Percentiles rank a stretch among this genome's conserved stretches.
Evolutionary conservation across 192 early-diverging fungal genomes (phyloP).

Genomic region (Phycomyces nitens): DNA sequence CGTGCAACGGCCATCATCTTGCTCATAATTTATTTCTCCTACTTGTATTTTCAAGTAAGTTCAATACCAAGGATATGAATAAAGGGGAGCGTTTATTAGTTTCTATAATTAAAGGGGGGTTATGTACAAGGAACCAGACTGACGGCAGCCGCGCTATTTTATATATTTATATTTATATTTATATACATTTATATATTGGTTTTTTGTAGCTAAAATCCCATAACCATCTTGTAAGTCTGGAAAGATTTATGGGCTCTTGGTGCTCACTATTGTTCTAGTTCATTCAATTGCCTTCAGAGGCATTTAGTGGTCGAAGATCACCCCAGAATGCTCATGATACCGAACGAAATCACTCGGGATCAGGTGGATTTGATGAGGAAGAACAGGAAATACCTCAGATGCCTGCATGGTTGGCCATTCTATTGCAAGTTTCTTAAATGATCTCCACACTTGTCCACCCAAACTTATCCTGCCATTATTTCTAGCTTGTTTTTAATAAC

Average conservation of each 20-base stretch:
- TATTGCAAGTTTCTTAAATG: constrained; percentile 34
- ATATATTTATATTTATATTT: not conserved
- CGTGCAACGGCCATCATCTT: constrained; percentile 66
- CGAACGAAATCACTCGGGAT: not conserved
- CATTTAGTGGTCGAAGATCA: not conserved
- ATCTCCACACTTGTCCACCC: not conserved
- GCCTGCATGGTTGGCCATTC: constrained; percentile 33
- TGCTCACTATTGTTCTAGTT: not conserved
- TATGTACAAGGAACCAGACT: not conserved
- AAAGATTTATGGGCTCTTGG: not conserved
- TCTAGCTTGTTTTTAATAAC: constrained; percentile 60
- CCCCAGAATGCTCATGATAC: not conserved
- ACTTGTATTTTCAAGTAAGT: constrained; percentile 56
- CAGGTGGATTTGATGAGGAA: constrained; percentile 36
- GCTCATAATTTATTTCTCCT: constrained; percentile 62
- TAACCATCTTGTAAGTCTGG: constrained; percentile 49
- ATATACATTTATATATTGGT: constrained; percentile 18
- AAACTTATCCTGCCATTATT: not conserved
- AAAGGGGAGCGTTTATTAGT: not conserved
- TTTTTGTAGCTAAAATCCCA: constrained; percentile 74
- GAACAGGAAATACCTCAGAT: constrained; percentile 65
- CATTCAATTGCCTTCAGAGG: constrained; percentile 6
- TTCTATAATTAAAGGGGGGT: no score
- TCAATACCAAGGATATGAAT: not conserved
- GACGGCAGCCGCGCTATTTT: not conserved